phyloP scores from a whole-genome alignment of 192 early-diverging fungal species.

The Rhizophagus prolifer region DNA sequence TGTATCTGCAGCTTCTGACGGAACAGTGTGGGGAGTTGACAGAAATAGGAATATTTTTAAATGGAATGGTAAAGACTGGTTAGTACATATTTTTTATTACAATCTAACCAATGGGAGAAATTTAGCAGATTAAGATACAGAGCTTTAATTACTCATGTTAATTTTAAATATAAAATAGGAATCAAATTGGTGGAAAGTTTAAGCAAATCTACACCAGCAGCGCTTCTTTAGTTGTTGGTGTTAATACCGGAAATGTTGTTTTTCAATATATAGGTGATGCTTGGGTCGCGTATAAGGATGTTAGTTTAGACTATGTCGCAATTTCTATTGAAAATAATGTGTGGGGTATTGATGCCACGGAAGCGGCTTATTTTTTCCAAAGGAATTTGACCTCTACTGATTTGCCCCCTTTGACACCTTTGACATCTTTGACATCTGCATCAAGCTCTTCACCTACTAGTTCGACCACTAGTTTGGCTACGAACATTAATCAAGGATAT shows the following conservation, averaged over 20 bases:
- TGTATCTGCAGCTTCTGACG: neutral
- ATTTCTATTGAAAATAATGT: constrained; percentile 3
- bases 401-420: too few species aligned
- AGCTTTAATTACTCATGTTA: too few species aligned
- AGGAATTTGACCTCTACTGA: too few species aligned
- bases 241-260: neutral
- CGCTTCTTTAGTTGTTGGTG: neutral
- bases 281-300: neutral
- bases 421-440: too few species aligned
- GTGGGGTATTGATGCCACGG: neutral
- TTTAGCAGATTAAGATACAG: too few species aligned
- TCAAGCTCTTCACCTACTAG: too few species aligned
- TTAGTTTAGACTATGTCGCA: neutral
- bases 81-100: neutral
- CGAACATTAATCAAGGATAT: too few species aligned
- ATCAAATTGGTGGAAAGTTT: neutral
- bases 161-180: neutral
- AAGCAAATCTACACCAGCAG: neutral
- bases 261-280: neutral
- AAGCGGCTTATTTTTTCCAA: neutral
- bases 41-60: neutral
- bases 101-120: too few species aligned
- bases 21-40: neutral
- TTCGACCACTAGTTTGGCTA: too few species aligned
- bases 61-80: neutral